These are phyloP conservation scores for Rosa multiflora DNA, from an alignment of 306 rosid genomes.

Conservation along the genomic window DNA sequence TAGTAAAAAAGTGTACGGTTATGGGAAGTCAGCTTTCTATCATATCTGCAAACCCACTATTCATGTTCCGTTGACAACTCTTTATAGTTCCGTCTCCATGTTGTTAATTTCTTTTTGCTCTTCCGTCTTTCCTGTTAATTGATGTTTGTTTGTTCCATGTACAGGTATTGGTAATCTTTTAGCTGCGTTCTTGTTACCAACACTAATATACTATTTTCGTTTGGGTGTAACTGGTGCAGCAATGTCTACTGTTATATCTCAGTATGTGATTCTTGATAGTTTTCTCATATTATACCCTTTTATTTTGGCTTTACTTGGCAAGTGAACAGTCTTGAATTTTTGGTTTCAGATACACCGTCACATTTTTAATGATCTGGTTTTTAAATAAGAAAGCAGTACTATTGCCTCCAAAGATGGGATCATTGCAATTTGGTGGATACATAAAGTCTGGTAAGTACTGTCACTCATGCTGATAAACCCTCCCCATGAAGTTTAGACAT, in stretches of 20 bases:
- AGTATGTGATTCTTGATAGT: constrained; percentile 53
- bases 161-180: constrained; percentile 87
- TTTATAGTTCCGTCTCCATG: background rate
- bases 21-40: background rate
- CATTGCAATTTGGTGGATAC: constrained; percentile 83
- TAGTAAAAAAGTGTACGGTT: background rate
- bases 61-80: background rate
- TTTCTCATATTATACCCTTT: constrained; percentile 10
- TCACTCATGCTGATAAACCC: background rate
- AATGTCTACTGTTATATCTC: constrained; percentile 85
- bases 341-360: constrained; percentile 68
- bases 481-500: background rate
- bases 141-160: constrained; percentile 20
- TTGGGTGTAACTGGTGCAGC: constrained; percentile 95
- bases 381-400: constrained; percentile 69
- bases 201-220: constrained; percentile 67
- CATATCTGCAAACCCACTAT: background rate
- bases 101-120: constrained; percentile 5
- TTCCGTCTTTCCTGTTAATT: constrained; percentile 29
- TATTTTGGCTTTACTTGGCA: constrained; percentile 19
- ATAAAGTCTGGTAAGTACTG: constrained; percentile 66
- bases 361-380: constrained; percentile 77
- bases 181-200: constrained; percentile 74
- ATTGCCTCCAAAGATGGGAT: constrained; percentile 83
- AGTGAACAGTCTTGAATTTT: constrained; percentile 18